phyloP scores from a whole-genome alignment of 495 filamentous ascomycete species.

The Aspergillus sclerotiicarbonarius region DNA sequence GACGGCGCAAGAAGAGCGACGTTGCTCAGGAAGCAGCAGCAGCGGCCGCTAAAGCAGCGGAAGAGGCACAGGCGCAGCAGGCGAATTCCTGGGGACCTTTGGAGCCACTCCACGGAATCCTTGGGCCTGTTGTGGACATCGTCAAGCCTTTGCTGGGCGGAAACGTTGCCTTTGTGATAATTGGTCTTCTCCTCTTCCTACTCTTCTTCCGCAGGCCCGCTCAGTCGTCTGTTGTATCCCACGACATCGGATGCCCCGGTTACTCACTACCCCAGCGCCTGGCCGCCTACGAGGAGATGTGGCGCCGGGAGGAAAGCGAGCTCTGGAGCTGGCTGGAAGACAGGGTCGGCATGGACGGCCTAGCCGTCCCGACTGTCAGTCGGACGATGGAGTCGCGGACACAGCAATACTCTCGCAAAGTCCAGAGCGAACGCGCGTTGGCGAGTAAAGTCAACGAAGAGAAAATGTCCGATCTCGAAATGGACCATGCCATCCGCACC shows the following conservation, averaged over 20 bases:
- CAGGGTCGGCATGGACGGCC: conserved; percentile 70
- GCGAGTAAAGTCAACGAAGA: conserved; percentile 57
- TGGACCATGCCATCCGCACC: conserved; percentile 79
- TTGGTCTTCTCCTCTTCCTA: conserved; percentile 55
- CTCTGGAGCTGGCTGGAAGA: conserved; percentile 97
- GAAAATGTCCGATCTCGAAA: conserved; percentile 74
- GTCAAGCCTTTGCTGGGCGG: conserved; percentile 67
- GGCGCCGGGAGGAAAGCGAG: conserved; percentile 84
- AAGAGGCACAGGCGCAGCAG: conserved; percentile 37
- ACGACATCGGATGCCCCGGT: conserved; percentile 37
- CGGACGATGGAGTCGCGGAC: conserved; percentile 24
- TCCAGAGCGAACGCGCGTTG: conserved; percentile 33
- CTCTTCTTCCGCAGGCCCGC: conserved; percentile 59
- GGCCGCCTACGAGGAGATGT: conserved; percentile 90
- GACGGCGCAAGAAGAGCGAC: conserved; percentile 57
- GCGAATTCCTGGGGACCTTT: conserved; percentile 71
- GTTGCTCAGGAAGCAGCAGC: conserved; percentile 27
- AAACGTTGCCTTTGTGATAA: conserved; percentile 54
- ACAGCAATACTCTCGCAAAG: conserved; percentile 20
- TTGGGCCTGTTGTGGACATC: conserved; percentile 70
- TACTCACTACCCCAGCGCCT: conserved; percentile 58
- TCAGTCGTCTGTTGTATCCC: conserved; percentile 32
- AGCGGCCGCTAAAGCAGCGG: conserved; percentile 44
- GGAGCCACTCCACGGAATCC: conserved; percentile 67
- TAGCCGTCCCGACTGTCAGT: conserved; percentile 43